phyloP scores from a whole-genome alignment of 2,329 filamentous ascomycete species.

The Aspergillus thermomutatus region DNA sequence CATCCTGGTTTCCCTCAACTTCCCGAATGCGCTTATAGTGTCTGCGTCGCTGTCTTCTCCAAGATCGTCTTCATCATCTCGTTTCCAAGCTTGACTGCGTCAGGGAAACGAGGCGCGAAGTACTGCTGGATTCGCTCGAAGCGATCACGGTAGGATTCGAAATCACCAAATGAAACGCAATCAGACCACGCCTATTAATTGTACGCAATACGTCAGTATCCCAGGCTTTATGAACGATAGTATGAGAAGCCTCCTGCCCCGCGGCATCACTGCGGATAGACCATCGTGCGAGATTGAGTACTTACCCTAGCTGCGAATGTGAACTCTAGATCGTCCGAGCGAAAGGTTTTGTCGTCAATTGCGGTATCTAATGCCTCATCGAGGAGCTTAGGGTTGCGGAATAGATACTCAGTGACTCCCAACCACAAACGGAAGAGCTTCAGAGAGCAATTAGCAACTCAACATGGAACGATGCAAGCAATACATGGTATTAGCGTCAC shows the following conservation, averaged over 20 bases:
- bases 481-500: constrained; percentile 22
- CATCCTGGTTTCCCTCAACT: neutral
- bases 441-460: constrained; percentile 1
- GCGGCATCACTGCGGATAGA: neutral
- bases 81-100: constrained; percentile 84
- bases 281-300: constrained; percentile 4
- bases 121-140: constrained; percentile 89
- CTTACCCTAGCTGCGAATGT: constrained; percentile 82
- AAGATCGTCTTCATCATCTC: constrained; percentile 97
- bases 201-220: constrained; percentile 6
- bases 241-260: neutral
- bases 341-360: constrained; percentile 83
- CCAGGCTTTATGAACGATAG: neutral
- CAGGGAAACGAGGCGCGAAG: constrained; percentile 84
- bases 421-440: constrained; percentile 90
- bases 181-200: constrained; percentile 76
- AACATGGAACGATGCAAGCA: neutral
- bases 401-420: constrained; percentile 94
- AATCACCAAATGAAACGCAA: constrained; percentile 85
- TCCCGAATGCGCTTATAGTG: constrained; percentile 1
- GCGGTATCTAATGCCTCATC: constrained; percentile 83
- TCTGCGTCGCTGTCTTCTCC: constrained; percentile 59
- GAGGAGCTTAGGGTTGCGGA: constrained; percentile 75
- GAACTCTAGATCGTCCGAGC: constrained; percentile 95
- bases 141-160: constrained; percentile 86